These are phyloP conservation scores for Infundibulicybe gibba DNA, from an alignment of 768 basidiomycete genomes.

Conservation along the genomic window DNA sequence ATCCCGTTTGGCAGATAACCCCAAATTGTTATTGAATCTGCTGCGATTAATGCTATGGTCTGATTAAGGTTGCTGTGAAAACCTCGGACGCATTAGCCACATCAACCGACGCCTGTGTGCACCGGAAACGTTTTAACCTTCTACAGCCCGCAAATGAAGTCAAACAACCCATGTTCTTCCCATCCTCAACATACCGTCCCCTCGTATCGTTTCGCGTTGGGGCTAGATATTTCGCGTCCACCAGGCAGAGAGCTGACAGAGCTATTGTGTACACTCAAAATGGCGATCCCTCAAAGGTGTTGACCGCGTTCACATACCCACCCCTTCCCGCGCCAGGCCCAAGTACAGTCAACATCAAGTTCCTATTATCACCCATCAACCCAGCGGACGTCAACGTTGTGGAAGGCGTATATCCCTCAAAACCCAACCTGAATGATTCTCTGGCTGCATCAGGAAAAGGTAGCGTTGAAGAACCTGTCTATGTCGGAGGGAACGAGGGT, in stretches of 20 bases:
- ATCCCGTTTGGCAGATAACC: too few relatives aligned
- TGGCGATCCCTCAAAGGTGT: constrained; percentile 62
- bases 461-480: constrained; percentile 34
- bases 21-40: too few relatives aligned
- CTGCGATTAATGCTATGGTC: too few relatives aligned
- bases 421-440: constrained; percentile 38
- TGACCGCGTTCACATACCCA: constrained; percentile 50
- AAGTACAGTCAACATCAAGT: constrained; percentile 60
- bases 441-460: constrained; percentile 28
- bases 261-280: constrained; percentile 61
- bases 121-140: neutral
- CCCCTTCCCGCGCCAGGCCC: constrained; percentile 48
- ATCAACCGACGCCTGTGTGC: neutral
- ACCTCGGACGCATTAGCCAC: neutral
- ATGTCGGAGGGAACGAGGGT: constrained; percentile 76
- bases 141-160: neutral
- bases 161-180: constrained; percentile 15
- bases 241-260: constrained; percentile 33
- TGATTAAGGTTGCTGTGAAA: too few relatives aligned
- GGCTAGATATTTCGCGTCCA: too few relatives aligned
- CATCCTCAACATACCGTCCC: constrained; percentile 19
- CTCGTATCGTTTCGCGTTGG: too few relatives aligned
- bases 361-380: constrained; percentile 73
- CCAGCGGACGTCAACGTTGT: constrained; percentile 81
- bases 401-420: constrained; percentile 78